Conservation (phyloP, 2,329 filamentous ascomycete genomes). For the Cyphellophora europaea region DNA sequence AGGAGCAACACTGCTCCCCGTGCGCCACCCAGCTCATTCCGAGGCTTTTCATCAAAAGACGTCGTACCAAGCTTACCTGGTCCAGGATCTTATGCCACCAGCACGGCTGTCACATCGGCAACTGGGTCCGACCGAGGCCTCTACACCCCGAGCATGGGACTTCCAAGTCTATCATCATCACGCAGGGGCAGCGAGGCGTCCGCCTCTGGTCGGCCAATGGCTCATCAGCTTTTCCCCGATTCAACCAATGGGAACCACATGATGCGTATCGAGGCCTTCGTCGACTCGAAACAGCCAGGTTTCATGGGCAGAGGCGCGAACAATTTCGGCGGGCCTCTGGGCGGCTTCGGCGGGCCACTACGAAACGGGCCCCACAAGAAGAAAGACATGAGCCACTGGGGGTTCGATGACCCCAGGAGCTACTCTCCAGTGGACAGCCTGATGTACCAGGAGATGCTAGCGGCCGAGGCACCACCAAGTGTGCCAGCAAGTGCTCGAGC, state of each 20-base stretch:
- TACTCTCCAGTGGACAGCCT: slow-evolving; percentile 15
- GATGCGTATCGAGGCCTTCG: slow-evolving; percentile 95
- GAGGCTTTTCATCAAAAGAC: slow-evolving; percentile 58
- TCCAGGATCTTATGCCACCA: slow-evolving; percentile 16
- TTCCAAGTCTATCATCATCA: slow-evolving; percentile 29
- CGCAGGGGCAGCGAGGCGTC: slow-evolving; percentile 40
- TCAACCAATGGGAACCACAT: slow-evolving; percentile 53
- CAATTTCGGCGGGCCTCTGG: slow-evolving; percentile 16
- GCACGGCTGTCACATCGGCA: slow-evolving; percentile 13
- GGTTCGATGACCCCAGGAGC: slow-evolving; percentile 13
- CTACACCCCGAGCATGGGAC: slow-evolving; percentile 25
- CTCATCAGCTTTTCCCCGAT: slow-evolving; percentile 50
- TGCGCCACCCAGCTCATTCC: slow-evolving; percentile 60
- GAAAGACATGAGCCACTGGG: slow-evolving; percentile 23
- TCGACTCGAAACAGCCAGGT: too few species aligned
- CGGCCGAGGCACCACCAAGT: neutral
- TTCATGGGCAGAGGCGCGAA: slow-evolving; percentile 17
- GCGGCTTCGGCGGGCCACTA: slow-evolving; percentile 14
- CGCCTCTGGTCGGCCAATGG: slow-evolving; percentile 36
- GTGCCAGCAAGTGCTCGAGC: neutral
- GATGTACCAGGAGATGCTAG: slow-evolving; percentile 13
- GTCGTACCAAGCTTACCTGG: slow-evolving; percentile 16
- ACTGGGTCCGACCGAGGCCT: slow-evolving; percentile 15
- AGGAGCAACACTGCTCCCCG: slow-evolving; percentile 81
- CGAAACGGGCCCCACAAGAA: slow-evolving; percentile 11